A percentile compares a stretch with the other conserved stretches of the same genome.
phyloP scores from a whole-genome alignment of 75 land plant species.

The Picea sitchensis region DNA sequence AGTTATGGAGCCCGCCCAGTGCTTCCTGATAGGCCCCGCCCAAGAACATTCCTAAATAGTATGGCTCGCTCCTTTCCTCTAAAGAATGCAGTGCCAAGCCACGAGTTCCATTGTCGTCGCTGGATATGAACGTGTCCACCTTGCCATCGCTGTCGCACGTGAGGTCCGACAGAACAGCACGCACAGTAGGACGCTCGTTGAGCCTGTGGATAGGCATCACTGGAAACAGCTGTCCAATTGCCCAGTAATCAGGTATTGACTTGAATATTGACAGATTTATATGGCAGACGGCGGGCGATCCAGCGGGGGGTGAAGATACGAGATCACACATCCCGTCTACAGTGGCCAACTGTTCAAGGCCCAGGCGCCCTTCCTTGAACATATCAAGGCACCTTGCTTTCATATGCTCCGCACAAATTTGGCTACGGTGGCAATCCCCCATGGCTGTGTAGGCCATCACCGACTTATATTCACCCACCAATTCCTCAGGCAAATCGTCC shows the following conservation, averaged over 20 bases:
- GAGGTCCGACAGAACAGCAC: slow-evolving; percentile 73
- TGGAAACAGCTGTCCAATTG: slow-evolving; percentile 84
- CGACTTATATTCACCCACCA: slow-evolving; percentile 25
- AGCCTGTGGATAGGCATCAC: slow-evolving; percentile 84
- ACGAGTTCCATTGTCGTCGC: slow-evolving; percentile 44
- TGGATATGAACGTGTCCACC: slow-evolving; percentile 65
- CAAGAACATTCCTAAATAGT: slow-evolving; percentile 89
- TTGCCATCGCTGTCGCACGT: slow-evolving; percentile 99
- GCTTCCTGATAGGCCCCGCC: slow-evolving; percentile 92
- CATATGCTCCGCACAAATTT: slow-evolving; percentile 37
- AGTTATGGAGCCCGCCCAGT: slow-evolving; percentile 85
- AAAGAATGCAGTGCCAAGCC: slow-evolving; percentile 26
- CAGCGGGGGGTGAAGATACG: slow-evolving; percentile 10
- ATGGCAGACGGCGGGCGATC: slow-evolving; percentile 22
- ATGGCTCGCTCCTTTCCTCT: slow-evolving; percentile 29
- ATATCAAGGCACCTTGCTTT: slow-evolving; percentile 46
- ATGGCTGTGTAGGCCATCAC: slow-evolving; percentile 28
- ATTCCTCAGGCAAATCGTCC: slow-evolving; percentile 36
- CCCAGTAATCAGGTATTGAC: slow-evolving; percentile 84
- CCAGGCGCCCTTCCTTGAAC: slow-evolving; percentile 59
- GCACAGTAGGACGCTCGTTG: slow-evolving; percentile 52
- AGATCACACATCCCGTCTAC: slow-evolving; percentile 54
- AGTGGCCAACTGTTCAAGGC: slow-evolving; percentile 60
- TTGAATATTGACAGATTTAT: slow-evolving; percentile 87
- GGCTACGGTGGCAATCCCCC: slow-evolving; percentile 29